phyloP scores from a whole-genome alignment of 1,139 yeast species.

The Blastobotrys buckinghamii region DNA sequence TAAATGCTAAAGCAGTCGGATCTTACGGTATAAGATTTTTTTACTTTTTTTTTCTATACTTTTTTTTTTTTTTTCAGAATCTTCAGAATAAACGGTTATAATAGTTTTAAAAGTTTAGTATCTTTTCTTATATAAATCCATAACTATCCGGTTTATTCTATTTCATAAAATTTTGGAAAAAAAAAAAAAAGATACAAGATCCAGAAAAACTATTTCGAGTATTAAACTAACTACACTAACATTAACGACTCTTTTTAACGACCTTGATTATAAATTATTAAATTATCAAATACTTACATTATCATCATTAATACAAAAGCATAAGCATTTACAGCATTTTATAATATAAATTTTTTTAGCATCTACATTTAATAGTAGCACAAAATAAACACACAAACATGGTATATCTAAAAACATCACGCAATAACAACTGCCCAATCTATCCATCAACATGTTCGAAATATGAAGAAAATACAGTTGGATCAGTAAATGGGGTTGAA shows the following conservation, averaged over 20 bases:
- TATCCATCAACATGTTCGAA: slow-evolving; percentile 2
- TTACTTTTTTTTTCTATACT: not conserved
- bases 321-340: not conserved
- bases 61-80: not conserved
- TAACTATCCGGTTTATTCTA: no score
- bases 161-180: no score
- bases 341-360: not conserved
- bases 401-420: slow-evolving; percentile 8
- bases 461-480: slow-evolving; percentile 2
- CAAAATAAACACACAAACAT: not conserved
- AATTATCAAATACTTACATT: no score
- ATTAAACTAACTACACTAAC: no score
- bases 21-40: not conserved
- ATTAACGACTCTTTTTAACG: no score
- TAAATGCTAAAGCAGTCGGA: no score
- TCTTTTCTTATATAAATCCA: no score
- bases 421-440: slow-evolving; percentile 8
- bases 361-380: not conserved
- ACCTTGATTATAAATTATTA: no score
- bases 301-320: not conserved
- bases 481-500: slow-evolving; percentile 6
- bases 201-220: no score
- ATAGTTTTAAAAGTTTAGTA: no score
- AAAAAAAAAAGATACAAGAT: no score
- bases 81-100: no score